Evolutionary conservation across 2,329 filamentous ascomycete species (phyloP).

Genomic region (Lojkania enalia): DNA sequence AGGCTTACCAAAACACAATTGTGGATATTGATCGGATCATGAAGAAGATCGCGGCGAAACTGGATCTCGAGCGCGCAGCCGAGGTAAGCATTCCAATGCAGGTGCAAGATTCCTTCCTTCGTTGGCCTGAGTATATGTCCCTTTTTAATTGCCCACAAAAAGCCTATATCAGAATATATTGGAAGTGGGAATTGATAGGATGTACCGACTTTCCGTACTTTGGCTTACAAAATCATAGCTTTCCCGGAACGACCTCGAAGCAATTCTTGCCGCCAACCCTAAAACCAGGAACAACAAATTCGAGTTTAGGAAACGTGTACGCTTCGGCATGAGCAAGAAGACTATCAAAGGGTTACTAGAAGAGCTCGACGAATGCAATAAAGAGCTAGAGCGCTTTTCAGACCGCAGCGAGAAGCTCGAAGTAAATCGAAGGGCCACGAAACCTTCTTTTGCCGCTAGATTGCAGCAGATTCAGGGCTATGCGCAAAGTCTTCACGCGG

Average conservation of each 20-base stretch:
- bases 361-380: slow-evolving; percentile 44
- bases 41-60: slow-evolving; percentile 40
- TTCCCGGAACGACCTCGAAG: slow-evolving; percentile 41
- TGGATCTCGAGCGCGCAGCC: slow-evolving; percentile 40
- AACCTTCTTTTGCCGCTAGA: slow-evolving; percentile 38
- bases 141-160: no score
- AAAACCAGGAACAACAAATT: slow-evolving; percentile 41
- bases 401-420: slow-evolving; percentile 44
- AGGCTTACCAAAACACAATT: slow-evolving; percentile 41
- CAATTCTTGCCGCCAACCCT: slow-evolving; percentile 37
- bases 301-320: slow-evolving; percentile 41
- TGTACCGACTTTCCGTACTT: no score
- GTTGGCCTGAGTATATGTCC: no score
- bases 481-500: slow-evolving; percentile 36
- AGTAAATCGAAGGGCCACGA: slow-evolving; percentile 36
- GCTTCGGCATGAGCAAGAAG: slow-evolving; percentile 44
- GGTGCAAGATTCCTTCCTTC: no score
- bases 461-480: slow-evolving; percentile 41
- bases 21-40: slow-evolving; percentile 41
- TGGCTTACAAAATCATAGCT: slow-evolving; percentile 37
- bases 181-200: no score
- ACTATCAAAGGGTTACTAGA: slow-evolving; percentile 40
- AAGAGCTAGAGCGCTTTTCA: slow-evolving; percentile 44
- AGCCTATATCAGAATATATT: no score
- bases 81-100: no score